phyloP scores from a whole-genome alignment of 1,139 yeast genomes.

The Debaryomyces psychrophilus region DNA sequence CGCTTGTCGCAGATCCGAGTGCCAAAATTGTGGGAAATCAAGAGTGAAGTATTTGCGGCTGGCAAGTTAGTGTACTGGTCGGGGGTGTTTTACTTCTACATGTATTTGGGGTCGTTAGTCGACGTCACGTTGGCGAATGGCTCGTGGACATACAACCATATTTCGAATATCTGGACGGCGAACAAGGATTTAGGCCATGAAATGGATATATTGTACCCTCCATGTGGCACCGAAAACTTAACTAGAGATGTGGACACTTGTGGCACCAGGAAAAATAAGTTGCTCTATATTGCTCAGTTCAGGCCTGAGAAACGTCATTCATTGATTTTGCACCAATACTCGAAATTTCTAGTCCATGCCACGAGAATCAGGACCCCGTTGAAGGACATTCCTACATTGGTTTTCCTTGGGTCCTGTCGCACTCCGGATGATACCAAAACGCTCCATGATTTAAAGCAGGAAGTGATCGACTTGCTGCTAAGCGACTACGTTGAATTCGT shows the following conservation, averaged over 20 bases:
- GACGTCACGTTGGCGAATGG: slow-evolving; percentile 78
- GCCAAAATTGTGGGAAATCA: slow-evolving; percentile 15
- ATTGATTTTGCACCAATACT: slow-evolving; percentile 65
- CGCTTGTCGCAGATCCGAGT: slow-evolving; percentile 23
- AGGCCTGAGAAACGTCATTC: slow-evolving; percentile 93
- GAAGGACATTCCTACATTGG: slow-evolving; percentile 50
- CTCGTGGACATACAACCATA: slow-evolving; percentile 86
- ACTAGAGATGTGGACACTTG: slow-evolving; percentile 12
- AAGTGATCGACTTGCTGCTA: slow-evolving; percentile 53
- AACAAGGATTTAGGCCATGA: slow-evolving; percentile 26
- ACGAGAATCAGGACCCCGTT: slow-evolving; percentile 24
- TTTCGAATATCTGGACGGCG: slow-evolving; percentile 60
- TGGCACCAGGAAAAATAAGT: slow-evolving; percentile 50
- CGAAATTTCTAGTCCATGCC: slow-evolving; percentile 43
- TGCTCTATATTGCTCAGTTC: slow-evolving; percentile 88
- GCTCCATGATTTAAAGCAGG: slow-evolving; percentile 51
- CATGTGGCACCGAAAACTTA: slow-evolving; percentile 71
- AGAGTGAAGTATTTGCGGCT: slow-evolving; percentile 28
- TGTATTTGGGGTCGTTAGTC: slow-evolving; percentile 66
- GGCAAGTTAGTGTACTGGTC: slow-evolving; percentile 75
- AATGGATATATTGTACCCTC: slow-evolving; percentile 73
- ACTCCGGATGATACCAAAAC: slow-evolving; percentile 64
- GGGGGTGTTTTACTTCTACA: slow-evolving; percentile 60
- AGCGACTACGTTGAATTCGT: slow-evolving; percentile 60
- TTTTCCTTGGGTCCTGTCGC: slow-evolving; percentile 85